Base-by-base conservation (phyloP, 371 early-diverging fungal genomes). In the Mucor irregularis region DNA sequence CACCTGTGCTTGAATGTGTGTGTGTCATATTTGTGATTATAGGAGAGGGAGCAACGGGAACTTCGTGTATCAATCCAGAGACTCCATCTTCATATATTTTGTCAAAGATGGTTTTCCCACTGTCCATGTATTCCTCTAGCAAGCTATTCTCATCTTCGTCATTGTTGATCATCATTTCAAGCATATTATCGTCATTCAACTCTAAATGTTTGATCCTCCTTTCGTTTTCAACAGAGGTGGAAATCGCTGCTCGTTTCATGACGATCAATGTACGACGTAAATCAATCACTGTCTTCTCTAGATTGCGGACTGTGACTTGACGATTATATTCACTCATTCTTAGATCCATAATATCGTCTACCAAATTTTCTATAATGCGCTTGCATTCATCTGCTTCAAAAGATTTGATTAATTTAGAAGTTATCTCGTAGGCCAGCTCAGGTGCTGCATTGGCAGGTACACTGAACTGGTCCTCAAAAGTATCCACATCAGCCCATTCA, bases 281-380 rank as follows among this genome's bases (percentile, higher is more conserved):
- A 46, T 91, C 90, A 38, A 76, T 67, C 0, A 90, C 82, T 9
- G 80, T 80, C 66, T 88, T 87, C 49, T 94, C 92, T 42, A 83
- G 72, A 21, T 83, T 78, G 6, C 66, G 68, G 16, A 88, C 72
- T 29, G 82, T 80, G 11, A 77, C 74, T 37, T 83, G 84, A 1
- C 79, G 74, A 25, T 81, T 76, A 49, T 82, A 76, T 19, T 87
- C 83, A 17, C 78, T 71, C 50, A 87, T 75, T 2, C 88, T 83
- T 4, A 87, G 72, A n/a, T 75, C 73, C 49, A 94, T 84, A 33
- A 94, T 77, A 64, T 93, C 93, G 30, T 93, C 90, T 38, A 93
- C 76, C 10, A 93, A 68, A 47, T 85, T 68, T 64, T 90, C 87
- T 1, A 86, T 56, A 50, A 94, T 79, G 14, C 78, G 76, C 25